These are phyloP conservation scores for Gremmenia infestans DNA, from an alignment of 2,329 filamentous ascomycete species.

Conservation along the genomic window DNA sequence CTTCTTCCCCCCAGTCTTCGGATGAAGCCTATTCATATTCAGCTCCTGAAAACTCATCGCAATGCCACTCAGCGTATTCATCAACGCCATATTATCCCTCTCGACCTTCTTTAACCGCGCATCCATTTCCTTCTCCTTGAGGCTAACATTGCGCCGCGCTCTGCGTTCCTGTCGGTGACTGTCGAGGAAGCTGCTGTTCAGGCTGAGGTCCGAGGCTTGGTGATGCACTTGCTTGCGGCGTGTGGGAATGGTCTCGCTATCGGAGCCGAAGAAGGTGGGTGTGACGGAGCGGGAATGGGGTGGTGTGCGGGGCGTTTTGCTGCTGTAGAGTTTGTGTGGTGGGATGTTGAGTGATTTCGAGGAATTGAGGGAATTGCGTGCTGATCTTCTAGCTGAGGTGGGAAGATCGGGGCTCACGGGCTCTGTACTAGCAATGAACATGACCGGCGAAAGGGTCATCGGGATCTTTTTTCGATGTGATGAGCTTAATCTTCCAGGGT, in stretches of 20 bases:
- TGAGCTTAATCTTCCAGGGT: neutral
- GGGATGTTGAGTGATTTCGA: neutral
- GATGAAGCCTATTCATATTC: constrained; percentile 3
- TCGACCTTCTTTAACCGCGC: constrained; percentile 20
- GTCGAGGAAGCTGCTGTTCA: constrained; percentile 2
- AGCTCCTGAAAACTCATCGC: constrained; percentile 17
- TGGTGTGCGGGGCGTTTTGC: neutral
- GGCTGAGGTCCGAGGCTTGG: neutral
- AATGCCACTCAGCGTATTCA: constrained; percentile 19
- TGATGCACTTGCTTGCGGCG: neutral
- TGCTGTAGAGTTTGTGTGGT: neutral
- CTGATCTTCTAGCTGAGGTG: neutral
- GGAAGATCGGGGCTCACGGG: neutral
- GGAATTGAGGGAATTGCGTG: neutral
- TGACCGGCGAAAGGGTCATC: constrained; percentile 8
- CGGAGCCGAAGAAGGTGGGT: neutral
- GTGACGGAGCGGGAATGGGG: neutral
- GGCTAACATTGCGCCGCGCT: constrained; percentile 7
- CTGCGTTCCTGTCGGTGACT: constrained; percentile 12
- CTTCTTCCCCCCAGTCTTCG: neutral
- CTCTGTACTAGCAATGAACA: constrained; percentile 12
- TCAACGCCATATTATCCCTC: constrained; percentile 21
- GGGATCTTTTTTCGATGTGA: neutral
- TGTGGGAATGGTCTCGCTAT: neutral
- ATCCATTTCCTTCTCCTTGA: constrained; percentile 22